Base-by-base conservation (phyloP, 2,329 filamentous ascomycete genomes). In the Tympanopsis confertula region DNA sequence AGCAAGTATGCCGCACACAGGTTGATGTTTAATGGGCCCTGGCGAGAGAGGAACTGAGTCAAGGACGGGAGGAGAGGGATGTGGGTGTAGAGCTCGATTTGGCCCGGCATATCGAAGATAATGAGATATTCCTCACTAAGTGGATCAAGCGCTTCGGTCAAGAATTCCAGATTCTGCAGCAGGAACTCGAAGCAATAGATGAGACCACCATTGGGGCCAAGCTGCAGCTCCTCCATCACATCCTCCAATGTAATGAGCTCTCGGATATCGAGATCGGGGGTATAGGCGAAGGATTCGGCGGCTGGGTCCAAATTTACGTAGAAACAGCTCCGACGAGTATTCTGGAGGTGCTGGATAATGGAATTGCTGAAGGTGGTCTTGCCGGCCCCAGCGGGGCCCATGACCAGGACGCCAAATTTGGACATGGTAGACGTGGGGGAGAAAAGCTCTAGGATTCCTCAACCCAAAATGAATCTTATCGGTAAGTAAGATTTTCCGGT, bases 281-380 rank as follows among this genome's bases (percentile, higher is more conserved):
- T 71, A 63, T 94, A 94, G 52, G 82, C 80, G 60, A 98, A 96
- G 36, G 80, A 72, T 61, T 95, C 88, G 55, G 91, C 91, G 40
- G 91, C 91, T 5, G 91, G 91, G 58, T 98, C 91, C 52, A 98
- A 86, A 63, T 98, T 98, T 56, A 98, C 82, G 63, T 96, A 98
- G 71, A 93, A 94, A 60, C 84, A 85, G 36, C 87, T 93, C n/a
- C 88, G 84, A 39, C 86, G 84, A 60, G 86, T 88, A 55, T 87
- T 83, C 50, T 86, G 79, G 19, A 96, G 79, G 54, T 96, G 86
- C 42, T 91, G 87, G 56, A 96, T 95, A 50, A 98, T 74, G 48
- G 86, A 78, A 41, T 85, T 82, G 68, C 87, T 95, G 61, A 98
- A 98, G 44, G 91, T 98, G 19, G 88, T 79, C 72, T 94, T 98